Conservation (phyloP, 2,329 filamentous ascomycete genomes). For the Neofusicoccum ribis region DNA sequence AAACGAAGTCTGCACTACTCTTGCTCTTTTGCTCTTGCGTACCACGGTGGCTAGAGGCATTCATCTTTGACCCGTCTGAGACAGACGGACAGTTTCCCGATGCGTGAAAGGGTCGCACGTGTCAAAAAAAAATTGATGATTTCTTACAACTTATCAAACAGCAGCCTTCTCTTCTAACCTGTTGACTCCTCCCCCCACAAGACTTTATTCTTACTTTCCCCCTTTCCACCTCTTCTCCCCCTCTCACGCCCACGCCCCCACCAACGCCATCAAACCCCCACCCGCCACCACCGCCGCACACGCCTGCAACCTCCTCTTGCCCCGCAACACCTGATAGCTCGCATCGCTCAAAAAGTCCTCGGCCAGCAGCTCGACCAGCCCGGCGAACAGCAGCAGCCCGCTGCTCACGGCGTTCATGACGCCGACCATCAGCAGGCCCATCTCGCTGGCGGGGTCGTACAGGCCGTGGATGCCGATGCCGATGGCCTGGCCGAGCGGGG, state of each 20-base stretch:
- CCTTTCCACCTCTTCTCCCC: too few species aligned
- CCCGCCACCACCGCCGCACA: slow-evolving; percentile 63
- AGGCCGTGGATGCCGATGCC: slow-evolving; percentile 52
- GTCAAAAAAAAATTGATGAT: too few species aligned
- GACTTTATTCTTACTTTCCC: too few species aligned
- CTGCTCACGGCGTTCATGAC: slow-evolving; percentile 53
- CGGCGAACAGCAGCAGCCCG: slow-evolving; percentile 51
- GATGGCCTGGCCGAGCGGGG: slow-evolving; percentile 52
- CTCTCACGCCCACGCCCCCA: slow-evolving; percentile 62
- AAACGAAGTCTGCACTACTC: too few species aligned
- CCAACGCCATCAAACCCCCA: slow-evolving; percentile 64
- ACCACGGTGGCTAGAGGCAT: too few species aligned
- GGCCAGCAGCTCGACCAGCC: slow-evolving; percentile 51
- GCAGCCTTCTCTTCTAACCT: too few species aligned
- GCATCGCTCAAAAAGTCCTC: slow-evolving; percentile 61
- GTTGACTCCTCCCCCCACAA: too few species aligned
- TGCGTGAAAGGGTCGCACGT: too few species aligned
- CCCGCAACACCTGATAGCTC: slow-evolving; percentile 61
- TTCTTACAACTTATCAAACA: too few species aligned
- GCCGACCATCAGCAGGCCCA: slow-evolving; percentile 51
- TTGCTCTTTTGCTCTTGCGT: too few species aligned
- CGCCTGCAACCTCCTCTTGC: slow-evolving; percentile 60
- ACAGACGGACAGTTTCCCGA: too few species aligned
- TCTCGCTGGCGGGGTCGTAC: slow-evolving; percentile 51
- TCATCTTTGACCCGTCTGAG: too few species aligned